These are phyloP conservation scores for Pleurotus cornucopiae DNA, from an alignment of 768 basidiomycete genomes.

Conservation along the genomic window DNA sequence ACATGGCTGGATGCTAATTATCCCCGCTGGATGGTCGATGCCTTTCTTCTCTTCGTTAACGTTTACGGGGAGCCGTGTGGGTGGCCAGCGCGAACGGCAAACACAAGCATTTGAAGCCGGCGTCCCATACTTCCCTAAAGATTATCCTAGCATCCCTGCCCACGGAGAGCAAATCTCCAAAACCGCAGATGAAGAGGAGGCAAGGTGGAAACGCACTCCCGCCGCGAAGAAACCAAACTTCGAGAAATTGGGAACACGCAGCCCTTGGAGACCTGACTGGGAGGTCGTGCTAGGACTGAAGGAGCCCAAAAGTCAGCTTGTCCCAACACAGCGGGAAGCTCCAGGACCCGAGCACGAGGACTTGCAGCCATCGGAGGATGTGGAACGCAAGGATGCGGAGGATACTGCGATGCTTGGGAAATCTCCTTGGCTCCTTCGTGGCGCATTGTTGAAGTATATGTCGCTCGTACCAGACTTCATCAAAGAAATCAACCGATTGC, in stretches of 20 bases:
- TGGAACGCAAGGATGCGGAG: constrained; percentile 15
- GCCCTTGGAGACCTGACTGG: constrained; percentile 82
- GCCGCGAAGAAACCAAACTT: constrained; percentile 84
- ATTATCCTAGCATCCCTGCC: constrained; percentile 60
- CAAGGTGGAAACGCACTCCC: constrained; percentile 74
- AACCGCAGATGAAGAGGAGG: constrained; percentile 50
- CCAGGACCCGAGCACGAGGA: constrained; percentile 20
- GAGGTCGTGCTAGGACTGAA: constrained; percentile 55
- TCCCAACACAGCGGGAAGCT: constrained; percentile 56
- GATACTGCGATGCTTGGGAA: neutral
- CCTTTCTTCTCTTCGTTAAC: constrained; percentile 80
- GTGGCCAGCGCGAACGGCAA: constrained; percentile 78
- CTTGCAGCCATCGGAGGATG: neutral
- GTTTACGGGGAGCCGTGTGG: constrained; percentile 80
- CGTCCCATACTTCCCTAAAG: constrained; percentile 70
- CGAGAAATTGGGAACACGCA: constrained; percentile 54
- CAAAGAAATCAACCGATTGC: constrained; percentile 53
- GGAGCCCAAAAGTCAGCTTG: constrained; percentile 24
- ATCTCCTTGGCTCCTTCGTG: constrained; percentile 71
- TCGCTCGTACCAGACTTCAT: constrained; percentile 42
- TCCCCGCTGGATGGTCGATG: constrained; percentile 91
- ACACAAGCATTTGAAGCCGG: constrained; percentile 85
- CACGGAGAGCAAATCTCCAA: constrained; percentile 46
- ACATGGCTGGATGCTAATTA: constrained; percentile 84
- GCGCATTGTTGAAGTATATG: constrained; percentile 22